These are phyloP conservation scores for Chlorella vulgaris DNA, from an alignment of 139 green algal genomes.

Conservation along the genomic window DNA sequence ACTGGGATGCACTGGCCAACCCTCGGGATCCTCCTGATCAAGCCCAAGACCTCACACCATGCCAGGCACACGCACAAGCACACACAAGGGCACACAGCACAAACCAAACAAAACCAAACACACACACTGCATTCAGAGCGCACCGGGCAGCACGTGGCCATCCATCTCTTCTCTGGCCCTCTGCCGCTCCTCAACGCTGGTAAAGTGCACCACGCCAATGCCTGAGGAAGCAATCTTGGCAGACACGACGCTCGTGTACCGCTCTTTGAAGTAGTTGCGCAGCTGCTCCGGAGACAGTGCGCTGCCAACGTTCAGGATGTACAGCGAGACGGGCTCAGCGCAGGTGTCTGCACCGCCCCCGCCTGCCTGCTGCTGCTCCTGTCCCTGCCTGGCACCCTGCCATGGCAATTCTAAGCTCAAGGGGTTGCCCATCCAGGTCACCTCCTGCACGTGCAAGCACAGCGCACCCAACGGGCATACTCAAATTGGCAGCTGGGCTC, in stretches of 20 bases:
- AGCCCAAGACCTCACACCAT: too few relatives aligned
- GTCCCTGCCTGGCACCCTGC: background rate
- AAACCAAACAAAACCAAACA: background rate
- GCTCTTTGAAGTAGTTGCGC: background rate
- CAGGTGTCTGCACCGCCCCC: background rate
- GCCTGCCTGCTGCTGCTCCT: background rate
- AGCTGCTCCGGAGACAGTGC: background rate
- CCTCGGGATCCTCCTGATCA: too few relatives aligned
- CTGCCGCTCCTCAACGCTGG: background rate
- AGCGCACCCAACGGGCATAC: too few relatives aligned
- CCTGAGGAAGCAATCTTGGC: background rate
- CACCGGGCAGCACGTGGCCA: slow-evolving; percentile 22
- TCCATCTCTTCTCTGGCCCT: background rate
- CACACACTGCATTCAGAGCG: background rate
- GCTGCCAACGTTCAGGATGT: background rate
- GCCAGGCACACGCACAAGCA: too few relatives aligned
- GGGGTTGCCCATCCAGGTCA: too few relatives aligned
- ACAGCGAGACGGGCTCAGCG: background rate
- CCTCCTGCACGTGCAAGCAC: too few relatives aligned
- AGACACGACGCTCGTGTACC: background rate
- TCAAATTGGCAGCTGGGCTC: too few relatives aligned
- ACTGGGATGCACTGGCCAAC: background rate
- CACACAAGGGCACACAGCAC: too few relatives aligned
- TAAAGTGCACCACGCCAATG: background rate
- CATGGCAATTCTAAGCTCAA: too few relatives aligned